phyloP scores from a whole-genome alignment of 108 stramenopile genomes.

The Schizochytrium sp. region DNA sequence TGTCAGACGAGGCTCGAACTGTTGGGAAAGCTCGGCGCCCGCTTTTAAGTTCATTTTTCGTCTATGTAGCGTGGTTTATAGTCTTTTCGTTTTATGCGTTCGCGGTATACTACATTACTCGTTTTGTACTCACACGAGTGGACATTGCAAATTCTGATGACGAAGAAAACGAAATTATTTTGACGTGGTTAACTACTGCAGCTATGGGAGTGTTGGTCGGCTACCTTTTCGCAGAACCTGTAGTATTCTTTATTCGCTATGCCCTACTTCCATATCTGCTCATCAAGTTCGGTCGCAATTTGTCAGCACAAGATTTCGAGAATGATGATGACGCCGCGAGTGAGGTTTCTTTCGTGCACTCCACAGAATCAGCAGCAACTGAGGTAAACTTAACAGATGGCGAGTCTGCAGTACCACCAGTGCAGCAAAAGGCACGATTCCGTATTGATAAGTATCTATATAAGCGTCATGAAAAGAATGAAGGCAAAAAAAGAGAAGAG shows the following conservation, averaged over 20 bases:
- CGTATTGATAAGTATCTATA: not conserved
- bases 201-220: constrained; percentile 2
- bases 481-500: not conserved
- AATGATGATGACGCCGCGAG: not conserved
- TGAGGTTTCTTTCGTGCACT: not conserved
- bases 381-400: not conserved
- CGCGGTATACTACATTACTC: not conserved
- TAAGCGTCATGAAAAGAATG: not conserved
- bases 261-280: not conserved
- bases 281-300: not conserved
- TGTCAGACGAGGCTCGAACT: not conserved
- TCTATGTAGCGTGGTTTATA: constrained; percentile 23
- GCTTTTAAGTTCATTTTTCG: not conserved
- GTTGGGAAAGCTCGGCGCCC: constrained; percentile 1
- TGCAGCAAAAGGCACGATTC: not conserved
- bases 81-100: constrained; percentile 26
- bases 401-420: not conserved
- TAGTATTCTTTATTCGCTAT: not conserved
- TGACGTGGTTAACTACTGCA: constrained; percentile 41
- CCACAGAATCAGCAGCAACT: not conserved
- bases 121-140: constrained; percentile 40
- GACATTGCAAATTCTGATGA: not conserved
- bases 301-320: too few relatives aligned
- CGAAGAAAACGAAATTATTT: not conserved
- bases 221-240: constrained; percentile 39